phyloP scores from a whole-genome alignment of 192 early-diverging fungal genomes.

The Spinellus fusiger region DNA sequence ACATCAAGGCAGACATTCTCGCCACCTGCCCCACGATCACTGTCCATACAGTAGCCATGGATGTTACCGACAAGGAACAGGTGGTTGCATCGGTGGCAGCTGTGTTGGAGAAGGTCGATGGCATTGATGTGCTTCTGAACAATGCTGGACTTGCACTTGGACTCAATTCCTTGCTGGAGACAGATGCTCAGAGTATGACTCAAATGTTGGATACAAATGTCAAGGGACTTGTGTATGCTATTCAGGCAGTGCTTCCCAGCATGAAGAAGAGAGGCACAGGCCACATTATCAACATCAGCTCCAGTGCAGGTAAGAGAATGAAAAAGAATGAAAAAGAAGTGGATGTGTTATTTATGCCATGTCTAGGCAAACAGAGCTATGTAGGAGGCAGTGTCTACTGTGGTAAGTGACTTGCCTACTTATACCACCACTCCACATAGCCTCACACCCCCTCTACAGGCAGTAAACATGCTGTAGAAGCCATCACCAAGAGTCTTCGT shows the following conservation, averaged over 20 bases:
- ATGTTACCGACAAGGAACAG: constrained; percentile 58
- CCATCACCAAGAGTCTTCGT: constrained; percentile 68
- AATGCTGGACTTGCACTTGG: constrained; percentile 78
- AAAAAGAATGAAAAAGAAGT: background rate
- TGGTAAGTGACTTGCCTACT: constrained; percentile 7
- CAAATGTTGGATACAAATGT: constrained; percentile 77
- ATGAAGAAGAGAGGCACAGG: constrained; percentile 69
- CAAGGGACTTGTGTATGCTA: constrained; percentile 79
- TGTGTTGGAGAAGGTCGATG: constrained; percentile 51
- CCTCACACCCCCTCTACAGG: too few species aligned
- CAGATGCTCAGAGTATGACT: constrained; percentile 18
- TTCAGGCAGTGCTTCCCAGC: constrained; percentile 68
- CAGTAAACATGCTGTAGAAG: constrained; percentile 81
- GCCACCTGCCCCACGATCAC: constrained; percentile 41
- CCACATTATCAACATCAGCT: constrained; percentile 82
- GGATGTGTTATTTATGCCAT: background rate
- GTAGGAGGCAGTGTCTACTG: constrained; percentile 75
- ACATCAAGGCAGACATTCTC: constrained; percentile 44
- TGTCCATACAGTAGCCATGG: constrained; percentile 59
- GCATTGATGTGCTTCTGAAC: constrained; percentile 82
- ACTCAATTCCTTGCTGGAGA: constrained; percentile 43
- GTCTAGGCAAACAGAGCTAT: constrained; percentile 45
- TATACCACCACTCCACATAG: too few species aligned
- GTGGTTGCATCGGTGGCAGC: constrained; percentile 39
- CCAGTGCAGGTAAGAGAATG: constrained; percentile 53